Evolutionary conservation across 2,329 filamentous ascomycete species (phyloP), one percentile per base, ranked within the genome.

Genomic region (Fusarium irregulare): DNA sequence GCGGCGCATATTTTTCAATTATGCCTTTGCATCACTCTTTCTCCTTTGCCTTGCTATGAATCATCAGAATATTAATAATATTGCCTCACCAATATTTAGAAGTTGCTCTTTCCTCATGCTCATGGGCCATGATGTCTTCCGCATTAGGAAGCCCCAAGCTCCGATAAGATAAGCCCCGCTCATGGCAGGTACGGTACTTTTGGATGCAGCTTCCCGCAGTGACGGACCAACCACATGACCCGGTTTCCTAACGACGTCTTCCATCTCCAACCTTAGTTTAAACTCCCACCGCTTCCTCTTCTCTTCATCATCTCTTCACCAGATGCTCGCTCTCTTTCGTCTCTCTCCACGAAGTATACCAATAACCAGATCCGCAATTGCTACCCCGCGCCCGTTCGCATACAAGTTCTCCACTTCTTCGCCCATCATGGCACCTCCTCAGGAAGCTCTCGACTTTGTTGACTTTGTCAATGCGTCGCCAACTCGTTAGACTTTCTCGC

Each of bases 401-500:
- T 47, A 62, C 45, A 57, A 62, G 56, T 76, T 79, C 69, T 77
- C 75, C 55, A 77, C 78, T 44, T 75, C 79, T 2, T 51, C 75
- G 63, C 70, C 69, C 76, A 80, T 64, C 75, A 88, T 88, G 87
- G 82, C 85, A 50, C 83, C 85, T 53, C 83, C 84, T 37, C 80
- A 84, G 72, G 81, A 88, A 56, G 93, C 93, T 57, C 84, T 92
- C 81, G 93, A 97, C 84, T 97, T 98, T 80, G 83, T 97, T 78
- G 91, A 93, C 82, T 98, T 97, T 83, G 91, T 98, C 79, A 97
- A 98, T 82, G 92, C 91, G 69, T 98, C 94, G 62, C 96, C 96
- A 14, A 97, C 94, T 56, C 95, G 94, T 97, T 86, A 75, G 89
- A 42, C 77, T 13, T 27, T 73, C 46, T 30, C 21, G 3, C 16